These are phyloP conservation scores for Ambrosiella beaveri DNA, from an alignment of 2,329 filamentous ascomycete genomes.

Conservation along the genomic window DNA sequence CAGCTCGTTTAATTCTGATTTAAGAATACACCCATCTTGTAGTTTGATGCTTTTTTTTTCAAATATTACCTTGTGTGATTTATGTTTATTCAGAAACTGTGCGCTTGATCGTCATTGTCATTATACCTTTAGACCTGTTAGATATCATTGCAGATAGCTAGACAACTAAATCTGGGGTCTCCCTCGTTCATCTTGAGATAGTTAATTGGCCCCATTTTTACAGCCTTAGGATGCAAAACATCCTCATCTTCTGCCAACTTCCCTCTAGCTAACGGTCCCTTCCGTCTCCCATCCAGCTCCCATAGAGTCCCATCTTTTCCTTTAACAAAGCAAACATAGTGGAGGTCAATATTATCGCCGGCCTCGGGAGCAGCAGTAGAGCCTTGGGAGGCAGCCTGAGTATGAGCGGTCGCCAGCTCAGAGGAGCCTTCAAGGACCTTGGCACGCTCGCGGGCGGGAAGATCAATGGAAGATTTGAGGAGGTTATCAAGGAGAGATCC, in stretches of 20 bases:
- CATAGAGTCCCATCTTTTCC: slow-evolving; percentile 42
- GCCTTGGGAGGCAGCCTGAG: slow-evolving; percentile 55
- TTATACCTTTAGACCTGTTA: not conserved
- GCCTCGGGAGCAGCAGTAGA: slow-evolving; percentile 65
- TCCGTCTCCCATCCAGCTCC: slow-evolving; percentile 43
- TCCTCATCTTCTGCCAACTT: slow-evolving; percentile 44
- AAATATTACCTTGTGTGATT: not conserved
- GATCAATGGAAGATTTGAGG: slow-evolving; percentile 49
- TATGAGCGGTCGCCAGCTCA: slow-evolving; percentile 62
- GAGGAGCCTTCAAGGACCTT: slow-evolving; percentile 60
- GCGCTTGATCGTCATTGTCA: not conserved
- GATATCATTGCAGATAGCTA: slow-evolving; percentile 19
- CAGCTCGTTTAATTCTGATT: not conserved
- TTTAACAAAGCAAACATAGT: slow-evolving; percentile 93
- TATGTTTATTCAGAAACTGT: too few species aligned
- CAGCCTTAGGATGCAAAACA: slow-evolving; percentile 55
- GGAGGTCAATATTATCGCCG: slow-evolving; percentile 70
- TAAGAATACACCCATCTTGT: not conserved
- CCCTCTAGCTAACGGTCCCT: slow-evolving; percentile 40
- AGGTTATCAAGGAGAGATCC: slow-evolving; percentile 45
- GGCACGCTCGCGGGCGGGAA: slow-evolving; percentile 49
- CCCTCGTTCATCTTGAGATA: slow-evolving; percentile 38
- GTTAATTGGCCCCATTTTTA: slow-evolving; percentile 48
- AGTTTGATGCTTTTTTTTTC: not conserved
- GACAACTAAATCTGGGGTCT: slow-evolving; percentile 41